A percentile compares a stretch with the other conserved stretches of the same genome.
These are phyloP conservation scores for Vicia faba DNA, from an alignment of 306 rosid genomes.

Conservation along the genomic window DNA sequence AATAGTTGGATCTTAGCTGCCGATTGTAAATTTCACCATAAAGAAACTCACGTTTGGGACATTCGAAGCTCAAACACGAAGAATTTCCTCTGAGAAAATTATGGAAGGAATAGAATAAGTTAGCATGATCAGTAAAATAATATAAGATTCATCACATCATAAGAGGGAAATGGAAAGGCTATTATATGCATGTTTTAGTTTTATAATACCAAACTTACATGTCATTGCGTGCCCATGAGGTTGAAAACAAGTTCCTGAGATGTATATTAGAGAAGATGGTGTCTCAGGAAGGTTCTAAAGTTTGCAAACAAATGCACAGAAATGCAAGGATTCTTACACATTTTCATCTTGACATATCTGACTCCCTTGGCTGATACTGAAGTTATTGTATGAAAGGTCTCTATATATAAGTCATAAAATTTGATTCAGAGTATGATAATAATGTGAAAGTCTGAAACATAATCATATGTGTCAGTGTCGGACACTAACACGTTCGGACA, in stretches of 20 bases:
- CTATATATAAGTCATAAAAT: slow-evolving; percentile 43
- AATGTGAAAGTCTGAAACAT: background rate
- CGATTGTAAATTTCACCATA: background rate
- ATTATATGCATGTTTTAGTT: background rate
- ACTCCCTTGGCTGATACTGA: slow-evolving; percentile 33
- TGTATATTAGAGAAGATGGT: slow-evolving; percentile 7
- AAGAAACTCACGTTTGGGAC: slow-evolving; percentile 48
- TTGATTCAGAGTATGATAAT: slow-evolving; percentile 30
- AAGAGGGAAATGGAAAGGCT: background rate
- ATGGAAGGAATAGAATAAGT: slow-evolving; percentile 24
- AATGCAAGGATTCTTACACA: slow-evolving; percentile 50
- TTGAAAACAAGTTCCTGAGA: slow-evolving; percentile 47
- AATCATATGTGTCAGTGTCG: too few species aligned
- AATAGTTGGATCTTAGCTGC: background rate
- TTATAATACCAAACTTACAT: slow-evolving; percentile 36
- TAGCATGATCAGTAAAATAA: slow-evolving; percentile 20
- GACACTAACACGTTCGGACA: too few species aligned
- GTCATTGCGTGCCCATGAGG: slow-evolving; percentile 31
- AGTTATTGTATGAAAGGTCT: slow-evolving; percentile 73
- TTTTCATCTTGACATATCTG: slow-evolving; percentile 40
- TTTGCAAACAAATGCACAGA: slow-evolving; percentile 2
- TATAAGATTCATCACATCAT: background rate
- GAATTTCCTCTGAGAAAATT: slow-evolving; percentile 42
- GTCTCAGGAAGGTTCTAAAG: slow-evolving; percentile 12
- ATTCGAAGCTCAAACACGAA: slow-evolving; percentile 49